These are phyloP conservation scores for Hypoxylon rubiginosum DNA, from an alignment of 2,329 filamentous ascomycete species.

Conservation along the genomic window DNA sequence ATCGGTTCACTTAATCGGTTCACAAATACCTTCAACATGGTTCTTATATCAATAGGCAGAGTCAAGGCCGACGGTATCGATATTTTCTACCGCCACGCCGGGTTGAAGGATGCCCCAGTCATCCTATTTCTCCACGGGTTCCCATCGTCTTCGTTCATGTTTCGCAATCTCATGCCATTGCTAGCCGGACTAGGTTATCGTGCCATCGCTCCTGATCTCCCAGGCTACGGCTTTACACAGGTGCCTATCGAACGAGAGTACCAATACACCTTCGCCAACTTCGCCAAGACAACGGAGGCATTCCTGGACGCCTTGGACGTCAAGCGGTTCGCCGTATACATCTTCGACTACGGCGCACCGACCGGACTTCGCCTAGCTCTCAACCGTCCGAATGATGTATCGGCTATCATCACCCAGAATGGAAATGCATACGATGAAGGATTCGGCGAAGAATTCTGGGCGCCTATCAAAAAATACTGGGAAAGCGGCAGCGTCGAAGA, in stretches of 20 bases:
- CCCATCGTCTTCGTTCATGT: constrained; percentile 59
- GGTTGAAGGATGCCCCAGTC: constrained; percentile 50
- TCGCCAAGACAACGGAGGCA: constrained; percentile 61
- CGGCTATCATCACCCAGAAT: constrained; percentile 70
- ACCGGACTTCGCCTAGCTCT: constrained; percentile 67
- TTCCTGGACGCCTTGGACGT: constrained; percentile 65
- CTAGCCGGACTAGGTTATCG: constrained; percentile 55
- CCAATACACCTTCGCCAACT: constrained; percentile 66
- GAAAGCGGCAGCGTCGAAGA: constrained; percentile 52
- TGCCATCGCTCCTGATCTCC: constrained; percentile 69
- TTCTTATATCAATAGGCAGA: constrained; percentile 12
- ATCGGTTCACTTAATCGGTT: too few species aligned
- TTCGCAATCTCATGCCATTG: constrained; percentile 60
- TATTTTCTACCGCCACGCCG: constrained; percentile 59
- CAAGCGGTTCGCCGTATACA: constrained; percentile 65
- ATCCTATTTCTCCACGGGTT: constrained; percentile 62
- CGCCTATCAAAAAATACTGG: constrained; percentile 62
- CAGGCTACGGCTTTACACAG: constrained; percentile 70
- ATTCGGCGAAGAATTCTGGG: constrained; percentile 64
- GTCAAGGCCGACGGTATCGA: constrained; percentile 53
- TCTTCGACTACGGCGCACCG: constrained; percentile 75
- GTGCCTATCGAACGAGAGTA: constrained; percentile 58
- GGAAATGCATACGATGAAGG: constrained; percentile 73
- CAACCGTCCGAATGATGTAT: constrained; percentile 60
- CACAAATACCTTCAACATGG: constrained; percentile 1